Evolutionary conservation across 306 rosid genomes (phyloP).

Genomic region (Carpinus fangiana): DNA sequence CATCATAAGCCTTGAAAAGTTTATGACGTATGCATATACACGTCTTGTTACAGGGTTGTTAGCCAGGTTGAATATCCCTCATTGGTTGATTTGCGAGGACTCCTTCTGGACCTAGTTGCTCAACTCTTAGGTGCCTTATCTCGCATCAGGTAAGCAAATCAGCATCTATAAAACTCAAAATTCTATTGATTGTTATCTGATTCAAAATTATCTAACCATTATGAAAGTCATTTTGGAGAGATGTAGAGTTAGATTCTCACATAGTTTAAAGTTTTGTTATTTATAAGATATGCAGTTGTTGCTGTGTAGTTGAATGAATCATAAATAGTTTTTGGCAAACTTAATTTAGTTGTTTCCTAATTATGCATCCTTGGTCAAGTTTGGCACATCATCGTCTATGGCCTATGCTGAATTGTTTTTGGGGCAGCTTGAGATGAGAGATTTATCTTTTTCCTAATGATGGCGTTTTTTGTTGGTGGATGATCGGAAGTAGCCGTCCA

Average conservation of each 20-base stretch:
- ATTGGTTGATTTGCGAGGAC: constrained; percentile 95
- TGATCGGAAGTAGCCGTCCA: neutral
- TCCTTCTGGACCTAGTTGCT: constrained; percentile 97
- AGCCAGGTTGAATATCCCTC: constrained; percentile 99
- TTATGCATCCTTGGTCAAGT: neutral
- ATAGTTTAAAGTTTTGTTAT: neutral
- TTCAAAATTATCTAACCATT: constrained; percentile 9
- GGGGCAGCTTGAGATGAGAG: neutral
- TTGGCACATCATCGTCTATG: neutral
- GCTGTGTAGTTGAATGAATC: constrained; percentile 18
- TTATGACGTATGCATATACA: constrained; percentile 3
- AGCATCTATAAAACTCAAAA: constrained; percentile 14
- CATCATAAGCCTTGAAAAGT: neutral
- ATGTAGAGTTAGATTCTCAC: constrained; percentile 16
- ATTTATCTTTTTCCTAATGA: neutral
- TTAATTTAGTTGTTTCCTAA: constrained; percentile 17
- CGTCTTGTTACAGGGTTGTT: constrained; percentile 83
- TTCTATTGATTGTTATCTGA: neutral
- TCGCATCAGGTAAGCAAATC: constrained; percentile 80
- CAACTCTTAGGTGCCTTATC: constrained; percentile 97
- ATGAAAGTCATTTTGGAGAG: constrained; percentile 15
- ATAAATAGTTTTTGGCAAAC: neutral
- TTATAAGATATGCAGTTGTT: neutral
- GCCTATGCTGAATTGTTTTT: neutral
- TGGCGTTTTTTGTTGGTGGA: neutral